Evolutionary conservation across 345 rosid species (phyloP).

Genomic region (Populus pruinosa): DNA sequence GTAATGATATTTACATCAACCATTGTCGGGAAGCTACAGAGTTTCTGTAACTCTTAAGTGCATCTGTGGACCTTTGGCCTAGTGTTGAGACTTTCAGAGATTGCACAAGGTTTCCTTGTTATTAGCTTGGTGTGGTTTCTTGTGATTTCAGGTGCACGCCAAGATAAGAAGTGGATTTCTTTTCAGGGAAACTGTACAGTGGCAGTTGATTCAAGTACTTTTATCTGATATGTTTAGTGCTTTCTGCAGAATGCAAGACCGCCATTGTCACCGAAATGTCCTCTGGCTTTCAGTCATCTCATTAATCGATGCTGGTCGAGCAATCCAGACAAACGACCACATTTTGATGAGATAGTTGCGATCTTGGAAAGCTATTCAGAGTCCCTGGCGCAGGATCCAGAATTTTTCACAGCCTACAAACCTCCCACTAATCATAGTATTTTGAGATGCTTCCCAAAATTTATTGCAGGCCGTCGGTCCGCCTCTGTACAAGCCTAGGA

Average conservation of each 20-base stretch:
- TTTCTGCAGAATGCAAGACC: conserved; percentile 67
- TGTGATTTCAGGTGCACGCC: background rate
- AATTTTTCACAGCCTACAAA: conserved; percentile 38
- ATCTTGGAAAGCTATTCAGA: conserved; percentile 49
- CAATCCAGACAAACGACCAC: conserved; percentile 54
- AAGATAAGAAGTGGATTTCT: background rate
- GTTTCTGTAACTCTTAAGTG: background rate
- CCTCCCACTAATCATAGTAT: conserved; percentile 27
- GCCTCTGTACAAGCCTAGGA: conserved; percentile 21
- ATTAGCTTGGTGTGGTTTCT: background rate
- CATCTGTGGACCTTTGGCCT: background rate
- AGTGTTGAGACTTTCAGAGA: background rate
- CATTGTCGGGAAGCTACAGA: background rate
- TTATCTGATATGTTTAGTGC: background rate
- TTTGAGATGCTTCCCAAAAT: conserved; percentile 41
- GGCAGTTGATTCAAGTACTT: background rate
- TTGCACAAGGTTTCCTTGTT: background rate
- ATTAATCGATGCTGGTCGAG: conserved; percentile 67
- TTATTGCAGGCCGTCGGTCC: conserved; percentile 20
- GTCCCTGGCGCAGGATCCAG: conserved; percentile 51
- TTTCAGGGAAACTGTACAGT: background rate
- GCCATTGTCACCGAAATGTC: conserved; percentile 56
- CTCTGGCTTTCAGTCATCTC: conserved; percentile 48
- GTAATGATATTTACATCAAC: background rate
- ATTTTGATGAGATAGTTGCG: conserved; percentile 54